Evolutionary conservation across 306 rosid genomes (phyloP).

Genomic region (Malus sieversii): DNA sequence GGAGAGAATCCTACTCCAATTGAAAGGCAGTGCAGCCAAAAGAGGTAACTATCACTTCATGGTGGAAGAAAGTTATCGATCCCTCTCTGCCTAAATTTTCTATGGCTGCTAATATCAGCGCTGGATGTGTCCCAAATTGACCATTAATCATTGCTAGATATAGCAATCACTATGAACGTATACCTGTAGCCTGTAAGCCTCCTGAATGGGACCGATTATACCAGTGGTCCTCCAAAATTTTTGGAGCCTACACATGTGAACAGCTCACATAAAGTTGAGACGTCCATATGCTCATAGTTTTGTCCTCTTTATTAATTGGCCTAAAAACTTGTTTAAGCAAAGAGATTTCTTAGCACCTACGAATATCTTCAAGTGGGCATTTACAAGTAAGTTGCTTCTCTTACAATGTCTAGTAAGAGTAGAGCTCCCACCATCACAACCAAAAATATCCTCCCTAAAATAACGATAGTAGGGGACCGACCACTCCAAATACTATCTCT

Average conservation of each 20-base stretch:
- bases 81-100: not conserved
- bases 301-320: conserved; percentile 18
- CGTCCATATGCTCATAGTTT: conserved; percentile 20
- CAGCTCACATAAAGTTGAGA: conserved; percentile 45
- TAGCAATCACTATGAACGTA: not conserved
- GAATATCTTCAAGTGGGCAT: conserved; percentile 16
- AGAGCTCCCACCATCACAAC: not conserved
- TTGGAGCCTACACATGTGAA: conserved; percentile 24
- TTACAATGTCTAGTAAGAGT: not conserved
- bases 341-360: conserved; percentile 21
- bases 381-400: conserved; percentile 4
- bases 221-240: conserved; percentile 26
- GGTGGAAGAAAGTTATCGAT: not conserved
- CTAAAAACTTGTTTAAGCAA: conserved; percentile 8
- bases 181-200: not conserved
- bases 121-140: not conserved
- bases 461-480: not conserved
- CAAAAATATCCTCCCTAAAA: not conserved
- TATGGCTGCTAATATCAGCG: not conserved
- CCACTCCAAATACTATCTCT: not conserved
- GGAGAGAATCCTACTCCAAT: not conserved
- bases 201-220: conserved; percentile 8
- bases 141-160: conserved; percentile 6
- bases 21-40: not conserved
- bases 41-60: not conserved